Evolutionary conservation across 2,329 filamentous ascomycete genomes (phyloP).

Genomic region (Bipolaris zeicola): DNA sequence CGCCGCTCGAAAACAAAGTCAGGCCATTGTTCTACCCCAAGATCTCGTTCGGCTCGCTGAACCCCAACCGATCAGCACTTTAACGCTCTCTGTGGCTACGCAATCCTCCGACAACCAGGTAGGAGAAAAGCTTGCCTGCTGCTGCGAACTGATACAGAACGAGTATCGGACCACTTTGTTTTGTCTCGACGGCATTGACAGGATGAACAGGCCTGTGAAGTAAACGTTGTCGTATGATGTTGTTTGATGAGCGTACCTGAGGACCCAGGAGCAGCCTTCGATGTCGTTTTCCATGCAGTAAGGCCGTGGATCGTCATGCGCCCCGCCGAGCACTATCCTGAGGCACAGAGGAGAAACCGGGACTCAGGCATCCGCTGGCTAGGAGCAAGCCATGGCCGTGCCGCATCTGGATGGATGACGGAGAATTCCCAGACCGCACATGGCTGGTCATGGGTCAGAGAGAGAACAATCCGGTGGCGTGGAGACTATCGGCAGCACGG

Average conservation of each 20-base stretch:
- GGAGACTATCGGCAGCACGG: neutral
- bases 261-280: conserved; percentile 18
- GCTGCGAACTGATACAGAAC: conserved; percentile 32
- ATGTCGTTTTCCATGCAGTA: conserved; percentile 21
- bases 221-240: conserved; percentile 47
- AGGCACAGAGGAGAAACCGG: conserved; percentile 37
- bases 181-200: conserved; percentile 31
- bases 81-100: neutral
- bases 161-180: conserved; percentile 44
- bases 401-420: conserved; percentile 9
- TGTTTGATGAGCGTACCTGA: conserved; percentile 38
- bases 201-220: conserved; percentile 29
- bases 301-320: conserved; percentile 11
- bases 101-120: conserved; percentile 13
- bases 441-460: too few relatives aligned
- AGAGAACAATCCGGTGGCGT: neutral
- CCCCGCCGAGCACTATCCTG: conserved; percentile 21
- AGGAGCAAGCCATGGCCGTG: conserved; percentile 11
- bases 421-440: conserved; percentile 8
- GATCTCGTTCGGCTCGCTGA: conserved; percentile 6
- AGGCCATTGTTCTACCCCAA: conserved; percentile 37
- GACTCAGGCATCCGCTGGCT: conserved; percentile 44
- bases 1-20: conserved; percentile 35
- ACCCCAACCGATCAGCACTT: conserved; percentile 7
- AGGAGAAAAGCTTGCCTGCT: conserved; percentile 20